Percentiles rank a stretch among this genome's conserved stretches.
Evolutionary conservation across 2,329 filamentous ascomycete genomes (phyloP).

Genomic region (Mollisiaceae sp.): DNA sequence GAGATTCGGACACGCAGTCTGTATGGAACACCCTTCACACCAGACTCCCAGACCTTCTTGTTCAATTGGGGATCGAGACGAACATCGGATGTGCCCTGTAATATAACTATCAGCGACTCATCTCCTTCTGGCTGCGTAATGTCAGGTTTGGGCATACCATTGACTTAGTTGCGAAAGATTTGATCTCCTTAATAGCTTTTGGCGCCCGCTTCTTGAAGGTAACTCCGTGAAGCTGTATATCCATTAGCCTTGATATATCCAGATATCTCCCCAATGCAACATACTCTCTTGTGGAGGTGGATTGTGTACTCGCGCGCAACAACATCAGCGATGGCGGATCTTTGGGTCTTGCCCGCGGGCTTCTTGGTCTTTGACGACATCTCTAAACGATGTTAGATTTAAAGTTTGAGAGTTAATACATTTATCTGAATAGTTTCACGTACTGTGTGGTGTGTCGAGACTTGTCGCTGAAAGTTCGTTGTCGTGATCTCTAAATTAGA

Average conservation of each 20-base stretch:
- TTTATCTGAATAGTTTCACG: conserved; percentile 13
- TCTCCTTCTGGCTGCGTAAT: conserved; percentile 20
- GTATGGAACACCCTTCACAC: conserved; percentile 98
- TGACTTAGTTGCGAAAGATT: conserved; percentile 86
- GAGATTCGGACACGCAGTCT: conserved; percentile 97
- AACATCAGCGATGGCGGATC: conserved; percentile 98
- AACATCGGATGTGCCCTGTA: conserved; percentile 92
- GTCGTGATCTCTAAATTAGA: conserved; percentile 15
- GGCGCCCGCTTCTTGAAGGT: conserved; percentile 99
- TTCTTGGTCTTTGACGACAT: conserved; percentile 73
- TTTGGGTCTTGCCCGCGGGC: conserved; percentile 71
- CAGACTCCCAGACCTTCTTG: conserved; percentile 99
- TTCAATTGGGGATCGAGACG: conserved; percentile 98
- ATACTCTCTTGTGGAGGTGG: conserved; percentile 99
- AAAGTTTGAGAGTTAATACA: neutral
- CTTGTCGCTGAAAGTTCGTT: conserved; percentile 35
- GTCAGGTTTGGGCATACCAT: conserved; percentile 75
- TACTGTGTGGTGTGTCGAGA: conserved; percentile 38
- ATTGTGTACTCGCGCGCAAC: conserved; percentile 99
- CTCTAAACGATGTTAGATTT: conserved; percentile 50
- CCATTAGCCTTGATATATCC: conserved; percentile 52
- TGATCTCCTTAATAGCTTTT: conserved; percentile 99
- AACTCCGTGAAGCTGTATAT: conserved; percentile 85
- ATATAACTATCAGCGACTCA: conserved; percentile 30
- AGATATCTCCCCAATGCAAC: conserved; percentile 48